These are phyloP conservation scores for Linum lewisii DNA, from an alignment of 345 rosid species.

Conservation along the genomic window DNA sequence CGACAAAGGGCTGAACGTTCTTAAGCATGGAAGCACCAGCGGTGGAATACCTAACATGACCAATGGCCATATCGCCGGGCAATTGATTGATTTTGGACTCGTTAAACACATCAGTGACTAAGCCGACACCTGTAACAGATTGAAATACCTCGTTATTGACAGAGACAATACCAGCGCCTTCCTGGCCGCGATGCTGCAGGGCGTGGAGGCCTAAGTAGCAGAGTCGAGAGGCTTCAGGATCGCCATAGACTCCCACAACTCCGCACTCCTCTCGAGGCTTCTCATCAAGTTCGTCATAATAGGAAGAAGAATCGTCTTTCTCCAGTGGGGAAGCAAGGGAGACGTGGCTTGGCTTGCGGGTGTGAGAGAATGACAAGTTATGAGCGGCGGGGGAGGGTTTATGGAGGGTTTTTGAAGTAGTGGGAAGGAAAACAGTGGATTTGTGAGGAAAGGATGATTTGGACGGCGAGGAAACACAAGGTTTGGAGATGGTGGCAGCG, in stretches of 20 bases:
- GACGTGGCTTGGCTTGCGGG: constrained; percentile 17
- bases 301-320: neutral
- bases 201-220: constrained; percentile 92
- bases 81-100: constrained; percentile 77
- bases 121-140: constrained; percentile 84
- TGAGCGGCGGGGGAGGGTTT: constrained; percentile 27
- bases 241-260: constrained; percentile 92
- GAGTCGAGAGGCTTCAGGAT: constrained; percentile 83
- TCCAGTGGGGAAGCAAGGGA: constrained; percentile 33
- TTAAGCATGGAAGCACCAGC: constrained; percentile 92
- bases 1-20: constrained; percentile 97
- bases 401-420: constrained; percentile 29
- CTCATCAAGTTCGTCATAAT: constrained; percentile 35
- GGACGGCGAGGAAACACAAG: constrained; percentile 1
- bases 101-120: constrained; percentile 86
- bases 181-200: constrained; percentile 96
- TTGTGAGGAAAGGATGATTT: constrained; percentile 1
- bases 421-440: constrained; percentile 10
- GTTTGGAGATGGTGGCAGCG: constrained; percentile 12
- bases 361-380: constrained; percentile 7
- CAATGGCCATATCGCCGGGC: constrained; percentile 79
- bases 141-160: constrained; percentile 62
- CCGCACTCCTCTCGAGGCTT: constrained; percentile 98
- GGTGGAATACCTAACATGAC: constrained; percentile 92
- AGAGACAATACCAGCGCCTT: constrained; percentile 97